Evolutionary conservation across 2,329 filamentous ascomycete species (phyloP).

Genomic region (Plenodomus biglobosus): DNA sequence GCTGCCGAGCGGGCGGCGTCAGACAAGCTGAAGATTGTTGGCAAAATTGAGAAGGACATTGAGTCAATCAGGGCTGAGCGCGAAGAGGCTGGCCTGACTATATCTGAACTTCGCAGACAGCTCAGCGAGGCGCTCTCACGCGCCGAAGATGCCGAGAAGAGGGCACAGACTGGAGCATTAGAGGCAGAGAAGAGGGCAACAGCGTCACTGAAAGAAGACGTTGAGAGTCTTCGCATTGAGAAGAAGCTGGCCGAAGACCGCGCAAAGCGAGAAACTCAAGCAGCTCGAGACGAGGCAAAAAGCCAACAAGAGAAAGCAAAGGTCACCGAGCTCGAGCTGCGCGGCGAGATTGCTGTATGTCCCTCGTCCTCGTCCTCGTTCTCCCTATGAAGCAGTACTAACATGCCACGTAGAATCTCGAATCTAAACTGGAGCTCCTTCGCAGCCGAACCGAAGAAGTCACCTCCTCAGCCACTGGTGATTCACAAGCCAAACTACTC

Average conservation of each 20-base stretch:
- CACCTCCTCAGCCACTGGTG: conserved; percentile 76
- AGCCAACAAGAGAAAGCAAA: conserved; percentile 70
- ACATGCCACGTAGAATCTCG: conserved; percentile 61
- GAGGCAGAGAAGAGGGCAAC: conserved; percentile 63
- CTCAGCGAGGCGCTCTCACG: conserved; percentile 67
- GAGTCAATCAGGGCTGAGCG: conserved; percentile 64
- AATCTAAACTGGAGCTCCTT: conserved; percentile 87
- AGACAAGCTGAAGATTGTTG: conserved; percentile 57
- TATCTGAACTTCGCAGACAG: conserved; percentile 70
- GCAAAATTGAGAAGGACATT: conserved; percentile 59
- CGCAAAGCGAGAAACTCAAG: conserved; percentile 66
- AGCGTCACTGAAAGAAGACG: conserved; percentile 62
- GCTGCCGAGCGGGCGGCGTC: conserved; percentile 58
- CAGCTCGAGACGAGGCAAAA: conserved; percentile 71
- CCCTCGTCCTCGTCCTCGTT: too few relatives aligned
- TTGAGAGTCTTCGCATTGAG: conserved; percentile 70
- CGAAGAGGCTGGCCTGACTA: conserved; percentile 63
- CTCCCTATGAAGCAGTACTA: conserved; percentile 13
- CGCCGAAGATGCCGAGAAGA: conserved; percentile 66
- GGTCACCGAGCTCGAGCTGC: conserved; percentile 73
- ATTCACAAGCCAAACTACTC: conserved; percentile 84
- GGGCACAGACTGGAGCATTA: conserved; percentile 66
- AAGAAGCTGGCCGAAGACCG: conserved; percentile 74
- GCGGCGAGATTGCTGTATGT: conserved; percentile 66
- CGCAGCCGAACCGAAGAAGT: conserved; percentile 85